Evolutionary conservation across 2,329 filamentous ascomycete species (phyloP).

Genomic region (Monilinia vaccinii-corymbosi): DNA sequence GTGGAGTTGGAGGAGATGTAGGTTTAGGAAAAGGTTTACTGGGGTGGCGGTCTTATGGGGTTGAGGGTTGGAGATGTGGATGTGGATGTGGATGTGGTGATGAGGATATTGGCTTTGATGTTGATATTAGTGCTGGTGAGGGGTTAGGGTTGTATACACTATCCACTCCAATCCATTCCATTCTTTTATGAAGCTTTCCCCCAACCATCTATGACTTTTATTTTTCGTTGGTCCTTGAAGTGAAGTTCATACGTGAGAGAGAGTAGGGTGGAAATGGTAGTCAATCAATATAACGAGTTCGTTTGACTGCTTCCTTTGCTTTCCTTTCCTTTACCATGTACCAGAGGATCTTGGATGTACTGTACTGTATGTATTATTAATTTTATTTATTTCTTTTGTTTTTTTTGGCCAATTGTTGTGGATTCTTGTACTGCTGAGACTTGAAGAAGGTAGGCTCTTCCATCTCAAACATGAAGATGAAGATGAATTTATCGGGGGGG

Average conservation of each 20-base stretch:
- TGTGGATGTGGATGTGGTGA: too few species aligned
- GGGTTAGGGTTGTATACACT: neutral
- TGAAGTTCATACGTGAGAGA: neutral
- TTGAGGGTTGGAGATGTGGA: neutral
- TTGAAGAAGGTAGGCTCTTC: too few species aligned
- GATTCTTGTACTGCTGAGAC: neutral
- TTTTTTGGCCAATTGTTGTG: too few species aligned
- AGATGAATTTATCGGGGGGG: neutral
- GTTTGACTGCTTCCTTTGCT: too few species aligned
- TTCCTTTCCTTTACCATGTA: too few species aligned
- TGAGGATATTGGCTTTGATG: too few species aligned
- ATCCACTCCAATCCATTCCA: neutral
- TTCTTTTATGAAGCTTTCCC: neutral
- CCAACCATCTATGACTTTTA: neutral
- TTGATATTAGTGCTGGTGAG: neutral
- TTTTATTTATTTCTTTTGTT: neutral
- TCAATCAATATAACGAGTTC: too few species aligned
- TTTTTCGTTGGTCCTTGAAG: neutral
- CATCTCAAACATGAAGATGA: too few species aligned
- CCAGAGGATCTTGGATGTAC: too few species aligned
- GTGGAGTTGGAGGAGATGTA: neutral
- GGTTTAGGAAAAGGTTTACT: neutral
- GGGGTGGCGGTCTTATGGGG: neutral
- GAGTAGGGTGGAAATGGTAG: too few species aligned
- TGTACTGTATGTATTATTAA: too few species aligned